Percentiles rank a stretch among this genome's conserved stretches.
Conservation (phyloP, 2,329 filamentous ascomycete genomes). For the Alternaria gansuensis region DNA sequence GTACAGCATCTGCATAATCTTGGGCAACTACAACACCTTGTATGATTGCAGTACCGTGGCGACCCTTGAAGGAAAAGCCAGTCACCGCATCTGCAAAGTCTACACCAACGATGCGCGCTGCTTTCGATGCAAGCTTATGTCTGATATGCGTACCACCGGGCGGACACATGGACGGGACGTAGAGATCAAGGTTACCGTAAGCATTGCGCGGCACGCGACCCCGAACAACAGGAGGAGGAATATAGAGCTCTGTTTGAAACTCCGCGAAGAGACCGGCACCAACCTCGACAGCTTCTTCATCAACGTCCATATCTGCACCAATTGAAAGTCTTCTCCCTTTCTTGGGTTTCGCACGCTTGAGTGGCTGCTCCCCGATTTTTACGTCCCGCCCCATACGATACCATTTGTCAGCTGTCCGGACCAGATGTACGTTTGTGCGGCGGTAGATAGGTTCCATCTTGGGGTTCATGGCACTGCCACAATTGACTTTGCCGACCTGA, state of each 20-base stretch:
- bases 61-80: constrained; percentile 86
- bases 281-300: constrained; percentile 53
- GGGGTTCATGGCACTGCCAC: constrained; percentile 66
- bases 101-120: constrained; percentile 77
- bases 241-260: constrained; percentile 74
- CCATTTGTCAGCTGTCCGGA: constrained; percentile 86
- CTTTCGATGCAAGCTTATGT: constrained; percentile 69
- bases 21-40: constrained; percentile 78
- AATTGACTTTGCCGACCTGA: constrained; percentile 78
- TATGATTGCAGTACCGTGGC: constrained; percentile 84
- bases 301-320: constrained; percentile 44
- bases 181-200: constrained; percentile 71
- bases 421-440: constrained; percentile 78
- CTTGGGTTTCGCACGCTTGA: constrained; percentile 69
- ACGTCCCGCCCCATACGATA: constrained; percentile 86
- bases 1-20: constrained; percentile 76
- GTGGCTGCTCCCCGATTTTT: constrained; percentile 76
- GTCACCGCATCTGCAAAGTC: constrained; percentile 91
- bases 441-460: constrained; percentile 82
- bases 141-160: constrained; percentile 66
- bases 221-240: constrained; percentile 76
- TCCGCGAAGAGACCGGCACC: constrained; percentile 66
- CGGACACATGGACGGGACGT: constrained; percentile 71
- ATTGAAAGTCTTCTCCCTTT: constrained; percentile 39
- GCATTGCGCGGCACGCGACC: constrained; percentile 73